A percentile compares a stretch with the other conserved stretches of the same genome.
Conservation (phyloP, 768 basidiomycete genomes). For the Panus rudis region DNA sequence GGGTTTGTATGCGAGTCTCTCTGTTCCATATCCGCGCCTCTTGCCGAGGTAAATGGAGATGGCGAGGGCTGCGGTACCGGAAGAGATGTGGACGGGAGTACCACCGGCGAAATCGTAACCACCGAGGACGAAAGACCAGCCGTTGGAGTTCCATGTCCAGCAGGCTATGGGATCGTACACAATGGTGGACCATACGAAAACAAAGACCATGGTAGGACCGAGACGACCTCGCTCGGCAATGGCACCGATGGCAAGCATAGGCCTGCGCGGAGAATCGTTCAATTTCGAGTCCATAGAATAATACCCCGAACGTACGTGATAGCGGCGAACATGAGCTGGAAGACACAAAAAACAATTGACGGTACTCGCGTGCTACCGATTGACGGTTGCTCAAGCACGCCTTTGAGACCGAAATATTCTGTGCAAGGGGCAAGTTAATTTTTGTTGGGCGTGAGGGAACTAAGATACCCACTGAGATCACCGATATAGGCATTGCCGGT, state of each 20-base stretch:
- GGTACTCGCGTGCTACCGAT: constrained; percentile 68
- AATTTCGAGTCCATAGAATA: constrained; percentile 14
- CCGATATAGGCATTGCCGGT: constrained; percentile 74
- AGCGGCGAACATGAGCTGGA: constrained; percentile 87
- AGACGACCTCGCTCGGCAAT: constrained; percentile 85
- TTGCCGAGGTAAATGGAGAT: constrained; percentile 89
- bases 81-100: constrained; percentile 94
- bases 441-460: neutral
- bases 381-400: constrained; percentile 70
- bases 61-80: constrained; percentile 85
- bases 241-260: constrained; percentile 87
- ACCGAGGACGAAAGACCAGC: constrained; percentile 71
- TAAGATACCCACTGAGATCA: constrained; percentile 54
- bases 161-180: constrained; percentile 94
- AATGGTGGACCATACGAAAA: constrained; percentile 79
- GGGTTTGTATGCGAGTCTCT: constrained; percentile 86
- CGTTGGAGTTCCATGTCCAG: constrained; percentile 90
- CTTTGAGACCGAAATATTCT: constrained; percentile 81
- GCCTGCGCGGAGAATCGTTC: constrained; percentile 35
- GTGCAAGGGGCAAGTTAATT: constrained; percentile 1
- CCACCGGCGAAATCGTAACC: constrained; percentile 93
- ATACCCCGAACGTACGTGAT: constrained; percentile 69
- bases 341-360: constrained; percentile 70
- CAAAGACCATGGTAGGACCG: constrained; percentile 82
- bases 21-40: constrained; percentile 86